A percentile compares a stretch with the other conserved stretches of the same genome.
Evolutionary conservation across 495 filamentous ascomycete species (phyloP).

Genomic region (Pyrenula aspistea): DNA sequence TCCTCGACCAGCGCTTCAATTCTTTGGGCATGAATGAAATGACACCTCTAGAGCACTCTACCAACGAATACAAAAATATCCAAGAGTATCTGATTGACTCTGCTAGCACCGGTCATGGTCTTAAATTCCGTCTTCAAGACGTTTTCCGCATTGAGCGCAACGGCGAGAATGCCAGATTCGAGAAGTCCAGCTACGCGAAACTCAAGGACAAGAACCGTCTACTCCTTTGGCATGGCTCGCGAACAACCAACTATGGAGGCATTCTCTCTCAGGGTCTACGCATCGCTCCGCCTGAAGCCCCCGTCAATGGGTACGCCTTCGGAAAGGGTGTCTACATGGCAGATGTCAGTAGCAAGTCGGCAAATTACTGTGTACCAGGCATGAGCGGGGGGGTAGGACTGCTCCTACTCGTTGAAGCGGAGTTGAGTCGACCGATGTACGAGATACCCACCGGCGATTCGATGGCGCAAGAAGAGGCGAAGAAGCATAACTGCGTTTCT

Average conservation of each 20-base stretch:
- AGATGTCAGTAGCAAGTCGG: slow-evolving; percentile 69
- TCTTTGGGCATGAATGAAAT: slow-evolving; percentile 65
- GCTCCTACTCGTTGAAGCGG: slow-evolving; percentile 60
- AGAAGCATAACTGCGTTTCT: slow-evolving; percentile 42
- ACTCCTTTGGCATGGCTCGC: slow-evolving; percentile 73
- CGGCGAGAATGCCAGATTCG: slow-evolving; percentile 62
- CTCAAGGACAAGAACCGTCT: slow-evolving; percentile 43
- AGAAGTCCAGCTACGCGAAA: slow-evolving; percentile 34
- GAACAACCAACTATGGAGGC: slow-evolving; percentile 68
- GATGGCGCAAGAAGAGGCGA: slow-evolving; percentile 50
- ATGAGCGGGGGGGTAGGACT: slow-evolving; percentile 47
- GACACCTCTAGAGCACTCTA: slow-evolving; percentile 44
- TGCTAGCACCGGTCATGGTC: slow-evolving; percentile 45
- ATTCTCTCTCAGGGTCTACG: slow-evolving; percentile 77
- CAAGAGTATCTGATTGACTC: slow-evolving; percentile 53
- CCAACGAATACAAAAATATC: slow-evolving; percentile 52
- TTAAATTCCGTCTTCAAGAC: slow-evolving; percentile 47
- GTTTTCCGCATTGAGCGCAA: slow-evolving; percentile 75
- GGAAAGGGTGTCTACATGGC: slow-evolving; percentile 87
- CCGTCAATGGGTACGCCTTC: slow-evolving; percentile 68
- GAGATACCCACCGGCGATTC: slow-evolving; percentile 15
- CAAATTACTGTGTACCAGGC: slow-evolving; percentile 56
- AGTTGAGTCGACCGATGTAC: slow-evolving; percentile 55
- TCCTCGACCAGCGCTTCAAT: slow-evolving; percentile 58
- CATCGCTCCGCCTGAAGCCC: slow-evolving; percentile 77